These are phyloP conservation scores for Arachnomyces sp. DNA, from an alignment of 2,329 filamentous ascomycete species.

Conservation along the genomic window DNA sequence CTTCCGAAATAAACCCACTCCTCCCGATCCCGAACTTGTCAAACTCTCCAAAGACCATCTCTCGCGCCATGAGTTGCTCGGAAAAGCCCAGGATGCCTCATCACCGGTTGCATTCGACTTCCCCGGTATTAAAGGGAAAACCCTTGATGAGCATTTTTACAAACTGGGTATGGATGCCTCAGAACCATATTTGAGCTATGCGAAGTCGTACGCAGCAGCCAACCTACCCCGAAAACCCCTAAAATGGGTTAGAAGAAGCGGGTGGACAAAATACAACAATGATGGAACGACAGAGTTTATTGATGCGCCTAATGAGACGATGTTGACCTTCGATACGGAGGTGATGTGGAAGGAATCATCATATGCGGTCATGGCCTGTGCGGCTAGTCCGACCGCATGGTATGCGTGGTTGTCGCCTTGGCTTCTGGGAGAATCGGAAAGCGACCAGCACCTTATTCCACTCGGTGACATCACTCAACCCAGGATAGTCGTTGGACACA, in stretches of 20 bases:
- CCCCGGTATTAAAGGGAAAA: slow-evolving; percentile 67
- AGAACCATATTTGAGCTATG: slow-evolving; percentile 70
- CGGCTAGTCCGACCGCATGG: slow-evolving; percentile 82
- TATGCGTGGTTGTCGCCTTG: slow-evolving; percentile 97
- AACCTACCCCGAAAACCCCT: slow-evolving; percentile 54
- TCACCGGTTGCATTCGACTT: slow-evolving; percentile 79
- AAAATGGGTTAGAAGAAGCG: slow-evolving; percentile 70
- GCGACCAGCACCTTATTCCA: slow-evolving; percentile 74
- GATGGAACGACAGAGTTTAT: slow-evolving; percentile 68
- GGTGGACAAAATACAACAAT: slow-evolving; percentile 86
- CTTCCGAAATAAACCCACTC: slow-evolving; percentile 52
- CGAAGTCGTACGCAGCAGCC: slow-evolving; percentile 64
- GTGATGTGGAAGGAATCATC: slow-evolving; percentile 91
- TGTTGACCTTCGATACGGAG: slow-evolving; percentile 92
- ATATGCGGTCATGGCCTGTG: slow-evolving; percentile 95
- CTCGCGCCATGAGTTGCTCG: slow-evolving; percentile 73
- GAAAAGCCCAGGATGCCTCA: slow-evolving; percentile 74
- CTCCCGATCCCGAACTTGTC: slow-evolving; percentile 64
- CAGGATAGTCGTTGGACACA: slow-evolving; percentile 84
- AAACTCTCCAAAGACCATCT: slow-evolving; percentile 76
- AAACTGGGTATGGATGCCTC: slow-evolving; percentile 78
- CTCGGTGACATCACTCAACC: slow-evolving; percentile 67
- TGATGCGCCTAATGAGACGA: slow-evolving; percentile 67
- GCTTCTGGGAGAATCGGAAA: slow-evolving; percentile 74
- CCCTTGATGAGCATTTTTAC: slow-evolving; percentile 89